A percentile compares a stretch with the other conserved stretches of the same genome.
These are phyloP conservation scores for Botrytis squamosa DNA, from an alignment of 2,329 filamentous ascomycete genomes.

Conservation along the genomic window DNA sequence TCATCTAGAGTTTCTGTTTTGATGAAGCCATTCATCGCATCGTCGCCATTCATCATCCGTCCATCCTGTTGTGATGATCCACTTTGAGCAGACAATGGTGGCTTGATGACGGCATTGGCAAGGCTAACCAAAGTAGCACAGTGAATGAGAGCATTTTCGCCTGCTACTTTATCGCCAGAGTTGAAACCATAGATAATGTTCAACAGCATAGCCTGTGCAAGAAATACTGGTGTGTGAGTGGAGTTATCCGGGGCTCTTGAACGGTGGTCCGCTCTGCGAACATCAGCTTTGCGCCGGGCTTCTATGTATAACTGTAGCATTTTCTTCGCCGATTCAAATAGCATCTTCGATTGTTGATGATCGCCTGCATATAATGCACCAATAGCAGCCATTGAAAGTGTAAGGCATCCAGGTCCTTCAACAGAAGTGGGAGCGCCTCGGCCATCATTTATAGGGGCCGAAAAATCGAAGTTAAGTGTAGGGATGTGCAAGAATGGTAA, in stretches of 20 bases:
- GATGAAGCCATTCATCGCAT: constrained; percentile 50
- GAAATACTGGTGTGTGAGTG: constrained; percentile 81
- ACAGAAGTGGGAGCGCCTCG: constrained; percentile 58
- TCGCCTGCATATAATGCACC: constrained; percentile 88
- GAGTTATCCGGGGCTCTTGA: constrained; percentile 56
- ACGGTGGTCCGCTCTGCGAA: constrained; percentile 61
- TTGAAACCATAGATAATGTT: constrained; percentile 96
- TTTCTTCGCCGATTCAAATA: constrained; percentile 92
- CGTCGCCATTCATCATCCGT: constrained; percentile 53
- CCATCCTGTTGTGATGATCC: constrained; percentile 43
- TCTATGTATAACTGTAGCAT: constrained; percentile 94
- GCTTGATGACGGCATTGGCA: constrained; percentile 73
- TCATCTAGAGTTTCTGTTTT: constrained; percentile 51
- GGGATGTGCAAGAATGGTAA: constrained; percentile 92
- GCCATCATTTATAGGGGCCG: constrained; percentile 63
- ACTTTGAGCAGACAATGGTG: constrained; percentile 41
- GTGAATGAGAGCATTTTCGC: constrained; percentile 89
- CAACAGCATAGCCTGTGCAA: constrained; percentile 94
- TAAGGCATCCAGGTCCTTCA: constrained; percentile 81
- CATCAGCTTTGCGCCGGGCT: constrained; percentile 82
- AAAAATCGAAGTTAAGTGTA: constrained; percentile 84
- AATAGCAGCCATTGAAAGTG: constrained; percentile 82
- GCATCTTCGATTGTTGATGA: constrained; percentile 70
- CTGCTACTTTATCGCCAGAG: constrained; percentile 85
- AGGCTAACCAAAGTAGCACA: constrained; percentile 88